Evolutionary conservation across 2,329 filamentous ascomycete species (phyloP).

Genomic region (Epichloe scottii): DNA sequence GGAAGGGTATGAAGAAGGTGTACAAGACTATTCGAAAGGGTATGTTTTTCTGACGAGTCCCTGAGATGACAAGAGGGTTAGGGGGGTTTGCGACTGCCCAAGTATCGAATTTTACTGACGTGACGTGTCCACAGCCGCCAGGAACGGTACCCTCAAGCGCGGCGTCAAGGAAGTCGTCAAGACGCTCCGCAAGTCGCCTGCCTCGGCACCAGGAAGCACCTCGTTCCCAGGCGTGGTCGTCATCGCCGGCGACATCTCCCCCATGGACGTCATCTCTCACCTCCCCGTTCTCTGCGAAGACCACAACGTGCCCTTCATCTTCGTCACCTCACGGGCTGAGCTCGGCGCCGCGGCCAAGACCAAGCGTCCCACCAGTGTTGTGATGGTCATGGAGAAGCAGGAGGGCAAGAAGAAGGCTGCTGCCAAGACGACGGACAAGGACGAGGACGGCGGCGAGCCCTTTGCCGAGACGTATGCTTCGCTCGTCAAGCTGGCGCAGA

Average conservation of each 20-base stretch:
- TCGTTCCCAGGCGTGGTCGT: constrained; percentile 66
- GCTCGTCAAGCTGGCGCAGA: constrained; percentile 52
- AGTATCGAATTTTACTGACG: background rate
- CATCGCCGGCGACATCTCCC: constrained; percentile 93
- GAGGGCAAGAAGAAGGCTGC: constrained; percentile 32
- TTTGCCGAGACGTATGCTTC: constrained; percentile 53
- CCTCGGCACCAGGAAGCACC: constrained; percentile 51
- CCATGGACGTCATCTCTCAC: constrained; percentile 97
- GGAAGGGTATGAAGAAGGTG: constrained; percentile 57
- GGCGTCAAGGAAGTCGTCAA: constrained; percentile 99
- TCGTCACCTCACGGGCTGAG: constrained; percentile 83
- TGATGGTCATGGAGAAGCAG: constrained; percentile 64
- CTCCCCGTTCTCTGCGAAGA: constrained; percentile 97
- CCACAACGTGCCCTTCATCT: constrained; percentile 94
- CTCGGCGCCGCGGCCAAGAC: constrained; percentile 87
- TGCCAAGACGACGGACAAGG: constrained; percentile 31
- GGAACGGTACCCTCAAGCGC: constrained; percentile 89
- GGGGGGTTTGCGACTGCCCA: background rate
- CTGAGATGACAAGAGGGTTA: too few species aligned
- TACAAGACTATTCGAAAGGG: constrained; percentile 45
- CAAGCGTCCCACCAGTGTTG: constrained; percentile 91
- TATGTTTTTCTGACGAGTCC: constrained; percentile 18
- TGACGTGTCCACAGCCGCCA: constrained; percentile 55
- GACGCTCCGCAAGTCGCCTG: constrained; percentile 81
- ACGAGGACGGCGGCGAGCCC: constrained; percentile 38